Base-by-base conservation (phyloP, 2,329 filamentous ascomycete genomes). In the Cyclaneusma minus region DNA sequence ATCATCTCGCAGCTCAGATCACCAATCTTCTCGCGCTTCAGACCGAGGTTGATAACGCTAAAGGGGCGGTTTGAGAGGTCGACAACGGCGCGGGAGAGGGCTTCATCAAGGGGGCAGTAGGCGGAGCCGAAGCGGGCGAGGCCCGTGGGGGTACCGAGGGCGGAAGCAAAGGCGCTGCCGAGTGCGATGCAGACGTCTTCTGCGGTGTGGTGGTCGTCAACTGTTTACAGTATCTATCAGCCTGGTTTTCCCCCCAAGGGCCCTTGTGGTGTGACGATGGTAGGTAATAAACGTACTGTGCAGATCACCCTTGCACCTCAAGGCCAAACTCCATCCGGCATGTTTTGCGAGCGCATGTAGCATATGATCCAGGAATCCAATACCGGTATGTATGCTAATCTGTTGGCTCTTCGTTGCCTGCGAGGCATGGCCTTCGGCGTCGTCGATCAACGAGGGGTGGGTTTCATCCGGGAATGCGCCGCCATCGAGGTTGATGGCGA, bases 351-450 rank as follows among this genome's bases (percentile, higher is more conserved):
- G 66, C 5, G 89, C 89, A 55, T 98, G 89, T 26, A 95, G 67
- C 87, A 98, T 95, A 62, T 98, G 89, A 58, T 98, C 89, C 30
- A 98, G 64, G 56, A 98, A 98, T 32, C 89, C 89, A 52, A 98
- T 92, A 37, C 89, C 89, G 0, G 87, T 93, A 62, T 82, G 75
- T 39, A 95, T 65, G 47, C 71, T 71, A 49, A 95, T 94, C 33
- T 71, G 73, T 54, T 95, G 89, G 21, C 75, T 80, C 40, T 77
- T 73, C 40, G 80, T 87, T 37, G 72, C 62, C 55, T 98, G 87
- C 2, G 76, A 75, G 16, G 89, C 87, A 50, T 98, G 89, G 30
- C 63, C 62, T 32, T 68, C 68, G 28, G 47, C 49, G 18, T 52
- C 56, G 31, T 56, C 54, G 36, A 60, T 53, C 33, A 71, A 58